A percentile compares a stretch with the other conserved stretches of the same genome.
Conservation (phyloP, 2,329 filamentous ascomycete species). For the Ophiocordyceps sinensis region DNA sequence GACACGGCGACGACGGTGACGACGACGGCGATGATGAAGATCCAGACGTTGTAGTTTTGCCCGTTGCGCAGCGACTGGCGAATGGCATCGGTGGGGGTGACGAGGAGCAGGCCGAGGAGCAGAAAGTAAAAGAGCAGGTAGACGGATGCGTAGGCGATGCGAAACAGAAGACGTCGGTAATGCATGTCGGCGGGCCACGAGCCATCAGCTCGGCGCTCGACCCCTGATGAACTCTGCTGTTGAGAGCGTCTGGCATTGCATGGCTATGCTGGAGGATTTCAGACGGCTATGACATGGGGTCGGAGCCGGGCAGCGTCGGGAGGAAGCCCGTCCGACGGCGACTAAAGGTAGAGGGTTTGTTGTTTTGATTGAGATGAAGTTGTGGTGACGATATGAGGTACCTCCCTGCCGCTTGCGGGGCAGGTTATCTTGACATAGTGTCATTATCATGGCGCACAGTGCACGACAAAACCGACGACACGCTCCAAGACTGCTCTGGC, state of each 20-base stretch:
- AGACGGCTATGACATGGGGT: background rate
- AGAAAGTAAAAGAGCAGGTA: constrained; percentile 67
- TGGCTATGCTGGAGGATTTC: background rate
- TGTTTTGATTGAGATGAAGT: too few relatives aligned
- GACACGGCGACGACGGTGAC: constrained; percentile 54
- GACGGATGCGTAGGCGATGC: constrained; percentile 65
- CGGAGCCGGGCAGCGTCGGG: too few relatives aligned
- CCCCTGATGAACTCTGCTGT: background rate
- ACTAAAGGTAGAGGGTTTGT: too few relatives aligned
- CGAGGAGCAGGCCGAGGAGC: constrained; percentile 56
- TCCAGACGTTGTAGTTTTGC: constrained; percentile 69
- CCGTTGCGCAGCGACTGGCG: constrained; percentile 54
- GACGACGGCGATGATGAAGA: constrained; percentile 63
- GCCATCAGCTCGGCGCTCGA: background rate
- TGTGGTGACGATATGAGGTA: too few relatives aligned
- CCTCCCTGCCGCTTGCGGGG: too few relatives aligned
- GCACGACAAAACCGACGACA: too few relatives aligned
- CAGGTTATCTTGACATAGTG: too few relatives aligned
- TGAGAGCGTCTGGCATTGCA: background rate
- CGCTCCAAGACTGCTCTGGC: too few relatives aligned
- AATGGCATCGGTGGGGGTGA: constrained; percentile 70
- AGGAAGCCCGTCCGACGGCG: too few relatives aligned
- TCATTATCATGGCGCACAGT: too few relatives aligned
- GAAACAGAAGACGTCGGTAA: constrained; percentile 42
- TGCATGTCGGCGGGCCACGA: constrained; percentile 4